phyloP scores from a whole-genome alignment of 2,329 filamentous ascomycete species.

The Ophiostoma fasciatum region DNA sequence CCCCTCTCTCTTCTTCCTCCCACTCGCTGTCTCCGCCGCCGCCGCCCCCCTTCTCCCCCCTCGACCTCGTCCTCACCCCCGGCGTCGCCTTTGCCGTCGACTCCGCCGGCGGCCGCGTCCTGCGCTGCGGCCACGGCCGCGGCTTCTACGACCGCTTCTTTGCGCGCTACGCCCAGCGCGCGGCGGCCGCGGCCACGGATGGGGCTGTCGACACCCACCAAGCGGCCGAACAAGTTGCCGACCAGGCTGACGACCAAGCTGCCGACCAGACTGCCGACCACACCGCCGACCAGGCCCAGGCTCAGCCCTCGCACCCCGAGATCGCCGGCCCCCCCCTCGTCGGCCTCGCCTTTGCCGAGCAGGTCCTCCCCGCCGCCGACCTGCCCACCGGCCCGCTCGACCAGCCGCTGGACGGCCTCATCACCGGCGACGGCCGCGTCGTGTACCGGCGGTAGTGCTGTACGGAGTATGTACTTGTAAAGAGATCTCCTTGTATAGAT shows the following conservation, averaged over 20 bases:
- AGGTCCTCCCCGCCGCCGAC: conserved; percentile 50
- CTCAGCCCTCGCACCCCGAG: conserved; percentile 1
- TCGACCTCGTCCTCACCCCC: conserved; percentile 84
- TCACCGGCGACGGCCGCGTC: conserved; percentile 49
- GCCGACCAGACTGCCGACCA: too few species aligned
- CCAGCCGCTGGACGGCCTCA: conserved; percentile 62
- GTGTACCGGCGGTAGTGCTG: too few species aligned
- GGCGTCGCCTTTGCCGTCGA: conserved; percentile 78
- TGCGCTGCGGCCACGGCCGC: conserved; percentile 81
- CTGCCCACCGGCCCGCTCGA: conserved; percentile 67
- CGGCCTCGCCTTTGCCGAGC: conserved; percentile 74
- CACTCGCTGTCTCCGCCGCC: conserved; percentile 92
- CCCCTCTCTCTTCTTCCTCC: conserved; percentile 48
- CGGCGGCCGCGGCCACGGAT: not conserved
- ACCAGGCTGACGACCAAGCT: too few species aligned
- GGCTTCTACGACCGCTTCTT: conserved; percentile 96
- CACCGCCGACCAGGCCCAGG: not conserved
- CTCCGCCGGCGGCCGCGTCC: conserved; percentile 36
- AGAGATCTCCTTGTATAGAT: too few species aligned
- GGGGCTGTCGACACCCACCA: too few species aligned
- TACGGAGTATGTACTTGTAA: too few species aligned
- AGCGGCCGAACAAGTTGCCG: too few species aligned
- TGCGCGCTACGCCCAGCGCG: conserved; percentile 48
- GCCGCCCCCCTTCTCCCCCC: conserved; percentile 26
- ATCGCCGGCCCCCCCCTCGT: conserved; percentile 35